Conservation (phyloP, 371 early-diverging fungal species). For the Dinochytrium kinnereticum region DNA sequence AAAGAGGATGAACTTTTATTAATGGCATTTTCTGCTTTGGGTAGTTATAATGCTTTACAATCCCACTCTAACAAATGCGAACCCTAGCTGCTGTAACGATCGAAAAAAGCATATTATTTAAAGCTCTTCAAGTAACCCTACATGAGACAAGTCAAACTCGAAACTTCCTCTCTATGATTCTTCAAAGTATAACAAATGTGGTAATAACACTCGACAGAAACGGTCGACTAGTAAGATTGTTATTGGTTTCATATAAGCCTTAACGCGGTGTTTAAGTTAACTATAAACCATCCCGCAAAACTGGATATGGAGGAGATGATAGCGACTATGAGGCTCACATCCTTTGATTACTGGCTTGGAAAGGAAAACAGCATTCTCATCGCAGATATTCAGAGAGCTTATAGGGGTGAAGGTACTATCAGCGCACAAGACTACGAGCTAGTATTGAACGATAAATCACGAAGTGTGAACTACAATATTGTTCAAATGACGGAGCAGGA, state of each 20-base stretch:
- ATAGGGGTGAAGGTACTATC: slow-evolving; percentile 33
- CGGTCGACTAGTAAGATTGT: slow-evolving; percentile 40
- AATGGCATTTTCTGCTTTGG: slow-evolving; percentile 50
- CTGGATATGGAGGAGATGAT: slow-evolving; percentile 29
- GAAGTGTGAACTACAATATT: slow-evolving; percentile 36
- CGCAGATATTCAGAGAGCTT: slow-evolving; percentile 43
- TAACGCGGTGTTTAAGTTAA: slow-evolving; percentile 23
- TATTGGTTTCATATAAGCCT: neutral
- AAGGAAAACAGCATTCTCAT: slow-evolving; percentile 35
- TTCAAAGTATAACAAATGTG: slow-evolving; percentile 22
- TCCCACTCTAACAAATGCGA: neutral
- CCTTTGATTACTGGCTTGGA: slow-evolving; percentile 54
- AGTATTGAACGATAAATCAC: slow-evolving; percentile 24
- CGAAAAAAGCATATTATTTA: slow-evolving; percentile 52
- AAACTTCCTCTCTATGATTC: slow-evolving; percentile 29
- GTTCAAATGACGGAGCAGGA: slow-evolving; percentile 29
- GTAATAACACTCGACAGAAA: slow-evolving; percentile 40
- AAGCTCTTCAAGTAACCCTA: slow-evolving; percentile 44
- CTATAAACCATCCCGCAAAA: slow-evolving; percentile 44
- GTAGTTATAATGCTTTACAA: too few relatives aligned
- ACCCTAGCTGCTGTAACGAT: slow-evolving; percentile 51
- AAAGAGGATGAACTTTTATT: slow-evolving; percentile 53
- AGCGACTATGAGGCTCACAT: slow-evolving; percentile 33
- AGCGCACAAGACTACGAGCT: slow-evolving; percentile 35
- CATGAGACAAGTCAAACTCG: slow-evolving; percentile 21